Percentiles rank a stretch among this genome's conserved stretches.
These are phyloP conservation scores for Holtermanniella nyarrowii DNA, from an alignment of 768 basidiomycete species.

Conservation along the genomic window DNA sequence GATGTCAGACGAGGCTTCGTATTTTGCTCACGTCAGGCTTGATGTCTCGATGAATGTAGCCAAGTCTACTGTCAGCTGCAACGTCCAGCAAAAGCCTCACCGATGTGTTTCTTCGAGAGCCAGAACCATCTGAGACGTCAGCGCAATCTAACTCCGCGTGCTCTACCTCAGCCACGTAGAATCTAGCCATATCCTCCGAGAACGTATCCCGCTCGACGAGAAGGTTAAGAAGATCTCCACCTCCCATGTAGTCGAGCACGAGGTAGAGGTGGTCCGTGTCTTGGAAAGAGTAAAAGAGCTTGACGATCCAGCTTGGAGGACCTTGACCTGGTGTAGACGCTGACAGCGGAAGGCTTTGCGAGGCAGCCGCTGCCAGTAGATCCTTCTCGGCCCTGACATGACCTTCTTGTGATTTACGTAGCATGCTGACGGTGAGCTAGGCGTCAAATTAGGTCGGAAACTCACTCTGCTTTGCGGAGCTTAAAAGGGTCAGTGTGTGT, in stretches of 20 bases:
- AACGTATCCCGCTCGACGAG: conserved; percentile 63
- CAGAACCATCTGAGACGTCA: conserved; percentile 64
- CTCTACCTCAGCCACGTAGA: conserved; percentile 88
- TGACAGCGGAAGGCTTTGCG: conserved; percentile 7
- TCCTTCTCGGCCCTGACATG: conserved; percentile 95
- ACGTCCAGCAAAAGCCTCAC: not conserved
- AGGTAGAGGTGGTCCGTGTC: conserved; percentile 92
- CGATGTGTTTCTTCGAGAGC: conserved; percentile 80
- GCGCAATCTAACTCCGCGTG: not conserved
- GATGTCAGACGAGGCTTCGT: not conserved
- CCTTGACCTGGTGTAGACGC: conserved; percentile 43
- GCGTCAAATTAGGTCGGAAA: conserved; percentile 28
- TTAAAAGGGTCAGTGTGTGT: conserved; percentile 3
- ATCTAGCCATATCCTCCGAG: conserved; percentile 47
- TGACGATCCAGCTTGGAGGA: conserved; percentile 86
- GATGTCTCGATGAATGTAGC: conserved; percentile 97
- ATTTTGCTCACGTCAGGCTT: conserved; percentile 69
- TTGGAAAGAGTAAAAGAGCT: conserved; percentile 61
- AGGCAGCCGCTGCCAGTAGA: conserved; percentile 76
- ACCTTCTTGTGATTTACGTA: conserved; percentile 92
- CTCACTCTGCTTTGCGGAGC: conserved; percentile 40
- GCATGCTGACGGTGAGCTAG: conserved; percentile 76
- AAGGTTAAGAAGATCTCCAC: conserved; percentile 89
- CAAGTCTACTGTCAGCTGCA: conserved; percentile 52
- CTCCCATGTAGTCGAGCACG: conserved; percentile 91